Base-by-base conservation (phyloP, 208 protist species). In the Trypanosoma cruzi region DNA sequence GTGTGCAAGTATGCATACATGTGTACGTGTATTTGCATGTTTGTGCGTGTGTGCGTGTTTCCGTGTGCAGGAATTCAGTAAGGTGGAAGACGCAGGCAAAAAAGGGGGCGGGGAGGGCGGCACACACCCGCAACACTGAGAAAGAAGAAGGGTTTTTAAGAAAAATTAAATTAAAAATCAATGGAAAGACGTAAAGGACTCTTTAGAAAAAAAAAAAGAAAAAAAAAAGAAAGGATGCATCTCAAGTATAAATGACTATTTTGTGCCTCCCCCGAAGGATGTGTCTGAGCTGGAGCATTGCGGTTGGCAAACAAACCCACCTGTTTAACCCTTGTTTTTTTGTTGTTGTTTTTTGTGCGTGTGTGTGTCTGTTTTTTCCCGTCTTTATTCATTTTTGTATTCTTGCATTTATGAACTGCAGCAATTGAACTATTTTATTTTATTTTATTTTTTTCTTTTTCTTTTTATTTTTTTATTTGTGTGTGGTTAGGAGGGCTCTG, bases 321-420 rank as follows among this genome's bases (percentile, higher is more conserved):
- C 40, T 1, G 1, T 42, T 4, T 32, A 20, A 10, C 32, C 26
- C n/a, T n/a, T n/a, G 0, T 42, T 40, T 7, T 28, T 40, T n/a
- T n/a, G n/a, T n/a, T n/a, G n/a, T n/a, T 40, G n/a, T 40, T 66
- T 4, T 50, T 37, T 44, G 7, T 63, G 31, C 54, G 58, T 64
- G 32, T 13, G 58, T 29, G 32, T 59, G 54, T 6, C n/a, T 59
- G 7, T 53, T 53, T n/a, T 53, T n/a, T 53, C n/a, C 53, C 53
- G n/a, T 57, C 24, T 20, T 29, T 29, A 5, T 20, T n/a, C n/a
- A n/a, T n/a, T n/a, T n/a, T n/a, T n/a, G n/a, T n/a, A n/a, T n/a
- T n/a, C n/a, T n/a, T 20, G 14, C 8, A 16, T 29, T 18, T 53
- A 4, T n/a, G 48, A 11, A 40, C 36, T 40, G 36, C 36, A 40